These are phyloP conservation scores for Phaseolus coccineus DNA, from an alignment of 331 rosid species.

Conservation along the genomic window DNA sequence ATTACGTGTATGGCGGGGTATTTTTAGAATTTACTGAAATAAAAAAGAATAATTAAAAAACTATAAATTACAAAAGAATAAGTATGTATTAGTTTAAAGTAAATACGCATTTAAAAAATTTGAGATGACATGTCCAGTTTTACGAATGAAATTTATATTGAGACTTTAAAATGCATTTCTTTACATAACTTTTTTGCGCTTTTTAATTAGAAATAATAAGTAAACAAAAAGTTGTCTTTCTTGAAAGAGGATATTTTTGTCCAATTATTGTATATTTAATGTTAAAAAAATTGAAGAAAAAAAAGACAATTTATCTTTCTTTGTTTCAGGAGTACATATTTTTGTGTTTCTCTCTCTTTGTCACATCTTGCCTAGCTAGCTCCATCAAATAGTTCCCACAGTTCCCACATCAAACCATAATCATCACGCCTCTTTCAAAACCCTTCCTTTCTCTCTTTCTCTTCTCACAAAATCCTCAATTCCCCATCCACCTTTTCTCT, in stretches of 20 bases:
- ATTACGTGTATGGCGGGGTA: neutral
- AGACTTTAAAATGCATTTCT: too few species aligned
- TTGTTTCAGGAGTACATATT: too few species aligned
- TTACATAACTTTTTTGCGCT: too few species aligned
- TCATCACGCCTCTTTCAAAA: conserved; percentile 62
- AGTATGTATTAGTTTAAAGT: neutral
- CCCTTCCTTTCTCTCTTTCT: neutral
- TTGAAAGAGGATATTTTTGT: neutral
- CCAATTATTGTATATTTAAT: neutral
- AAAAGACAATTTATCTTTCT: too few species aligned
- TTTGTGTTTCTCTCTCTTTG: conserved; percentile 45
- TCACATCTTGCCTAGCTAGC: conserved; percentile 61
- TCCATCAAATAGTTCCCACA: conserved; percentile 66
- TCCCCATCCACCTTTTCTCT: neutral
- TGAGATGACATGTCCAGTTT: too few species aligned
- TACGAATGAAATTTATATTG: too few species aligned
- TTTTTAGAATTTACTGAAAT: neutral
- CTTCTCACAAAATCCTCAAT: conserved; percentile 26
- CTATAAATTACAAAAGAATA: neutral
- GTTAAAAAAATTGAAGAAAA: neutral
- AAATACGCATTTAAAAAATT: neutral
- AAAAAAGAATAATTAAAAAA: neutral
- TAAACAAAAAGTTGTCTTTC: neutral
- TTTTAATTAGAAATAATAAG: neutral
- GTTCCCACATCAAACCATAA: conserved; percentile 74